Conservation (phyloP, 2,329 filamentous ascomycete species). For the Fusarium dimerum region DNA sequence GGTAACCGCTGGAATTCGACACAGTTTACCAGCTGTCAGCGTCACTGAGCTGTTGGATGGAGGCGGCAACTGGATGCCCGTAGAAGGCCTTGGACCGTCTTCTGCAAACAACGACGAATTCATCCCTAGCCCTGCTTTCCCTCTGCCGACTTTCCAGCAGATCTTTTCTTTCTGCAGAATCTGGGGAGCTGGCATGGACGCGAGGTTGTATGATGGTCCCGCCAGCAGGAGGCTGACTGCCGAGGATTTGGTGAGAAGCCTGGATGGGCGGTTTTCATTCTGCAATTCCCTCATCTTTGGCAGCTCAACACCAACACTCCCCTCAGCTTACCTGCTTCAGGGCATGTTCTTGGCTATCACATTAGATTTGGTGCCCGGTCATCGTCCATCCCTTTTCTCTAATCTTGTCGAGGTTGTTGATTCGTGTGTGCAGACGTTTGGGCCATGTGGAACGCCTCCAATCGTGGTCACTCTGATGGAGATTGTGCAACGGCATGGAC, state of each 20-base stretch:
- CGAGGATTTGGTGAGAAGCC: slow-evolving; percentile 33
- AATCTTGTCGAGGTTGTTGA: slow-evolving; percentile 40
- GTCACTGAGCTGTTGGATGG: slow-evolving; percentile 11
- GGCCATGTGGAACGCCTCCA: slow-evolving; percentile 36
- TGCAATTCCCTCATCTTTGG: slow-evolving; percentile 42
- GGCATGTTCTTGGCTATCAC: slow-evolving; percentile 40
- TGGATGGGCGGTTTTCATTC: slow-evolving; percentile 38
- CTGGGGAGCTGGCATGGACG: slow-evolving; percentile 30
- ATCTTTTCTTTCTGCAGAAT: slow-evolving; percentile 41
- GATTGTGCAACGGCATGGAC: slow-evolving; percentile 35
- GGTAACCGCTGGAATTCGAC: slow-evolving; percentile 20
- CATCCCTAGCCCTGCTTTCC: slow-evolving; percentile 27
- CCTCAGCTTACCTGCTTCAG: slow-evolving; percentile 40
- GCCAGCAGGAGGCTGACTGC: slow-evolving; percentile 16
- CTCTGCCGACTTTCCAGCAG: slow-evolving; percentile 45
- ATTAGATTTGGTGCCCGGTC: slow-evolving; percentile 33
- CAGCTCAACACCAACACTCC: slow-evolving; percentile 35
- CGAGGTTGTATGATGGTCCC: slow-evolving; percentile 14
- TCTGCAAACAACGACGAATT: slow-evolving; percentile 4
- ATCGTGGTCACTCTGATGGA: slow-evolving; percentile 36
- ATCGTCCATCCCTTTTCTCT: slow-evolving; percentile 38
- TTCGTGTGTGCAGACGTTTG: slow-evolving; percentile 35
- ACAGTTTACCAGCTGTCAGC: slow-evolving; percentile 16
- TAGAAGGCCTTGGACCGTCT: slow-evolving; percentile 19
- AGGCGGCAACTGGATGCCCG: slow-evolving; percentile 23